Percentiles rank a stretch among this genome's conserved stretches.
phyloP scores from a whole-genome alignment of 768 basidiomycete genomes.

The Leccinum ochraceum region DNA sequence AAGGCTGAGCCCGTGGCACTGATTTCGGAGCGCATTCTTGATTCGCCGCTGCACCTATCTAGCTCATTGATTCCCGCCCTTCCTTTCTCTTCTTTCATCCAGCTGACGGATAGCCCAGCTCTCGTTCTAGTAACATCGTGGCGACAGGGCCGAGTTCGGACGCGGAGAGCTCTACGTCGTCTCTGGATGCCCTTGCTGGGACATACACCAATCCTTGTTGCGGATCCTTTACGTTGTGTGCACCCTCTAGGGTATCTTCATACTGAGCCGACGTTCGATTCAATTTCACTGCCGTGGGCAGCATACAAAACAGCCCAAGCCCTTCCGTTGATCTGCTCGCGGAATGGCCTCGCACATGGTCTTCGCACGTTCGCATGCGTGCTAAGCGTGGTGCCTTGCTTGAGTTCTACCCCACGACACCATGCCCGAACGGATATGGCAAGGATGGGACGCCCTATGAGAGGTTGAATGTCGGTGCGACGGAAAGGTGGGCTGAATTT shows the following conservation, averaged over 20 bases:
- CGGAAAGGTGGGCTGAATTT: no score
- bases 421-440: slow-evolving; percentile 43
- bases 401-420: slow-evolving; percentile 18
- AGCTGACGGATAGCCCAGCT: slow-evolving; percentile 1
- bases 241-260: slow-evolving; percentile 22
- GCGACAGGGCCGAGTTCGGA: no score
- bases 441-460: slow-evolving; percentile 36
- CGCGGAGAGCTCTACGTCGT: background rate
- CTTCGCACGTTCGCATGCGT: slow-evolving; percentile 38
- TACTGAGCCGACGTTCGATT: slow-evolving; percentile 27
- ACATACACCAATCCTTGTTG: slow-evolving; percentile 41
- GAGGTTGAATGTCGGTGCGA: slow-evolving; percentile 2
- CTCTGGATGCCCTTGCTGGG: slow-evolving; percentile 35
- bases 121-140: background rate
- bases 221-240: slow-evolving; percentile 39
- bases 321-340: slow-evolving; percentile 27
- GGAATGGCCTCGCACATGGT: slow-evolving; percentile 36
- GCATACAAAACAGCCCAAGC: slow-evolving; percentile 2
- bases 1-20: slow-evolving; percentile 13
- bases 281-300: slow-evolving; percentile 32
- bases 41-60: slow-evolving; percentile 21
- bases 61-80: background rate
- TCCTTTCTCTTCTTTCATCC: background rate
- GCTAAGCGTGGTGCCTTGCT: slow-evolving; percentile 24
- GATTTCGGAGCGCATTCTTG: slow-evolving; percentile 23